Evolutionary conservation across 371 early-diverging fungal genomes (phyloP).

Genomic region (Syncephalastrum racemosum): DNA sequence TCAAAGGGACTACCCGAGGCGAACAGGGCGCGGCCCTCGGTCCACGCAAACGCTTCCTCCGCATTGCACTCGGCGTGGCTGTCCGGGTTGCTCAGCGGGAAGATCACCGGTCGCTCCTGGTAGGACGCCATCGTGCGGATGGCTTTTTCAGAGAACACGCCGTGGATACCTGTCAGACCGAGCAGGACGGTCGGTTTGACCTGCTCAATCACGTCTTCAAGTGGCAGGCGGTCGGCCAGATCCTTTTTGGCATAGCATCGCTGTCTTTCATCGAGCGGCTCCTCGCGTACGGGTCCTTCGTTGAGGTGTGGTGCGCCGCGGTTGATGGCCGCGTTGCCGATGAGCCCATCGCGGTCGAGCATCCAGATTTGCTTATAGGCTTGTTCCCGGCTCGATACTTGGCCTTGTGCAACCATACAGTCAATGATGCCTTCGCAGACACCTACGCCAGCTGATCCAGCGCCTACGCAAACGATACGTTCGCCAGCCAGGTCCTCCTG

Average conservation of each 20-base stretch:
- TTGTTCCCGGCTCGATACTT: constrained; percentile 54
- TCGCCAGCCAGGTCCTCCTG: constrained; percentile 44
- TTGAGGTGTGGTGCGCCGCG: constrained; percentile 19
- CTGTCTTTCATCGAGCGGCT: constrained; percentile 54
- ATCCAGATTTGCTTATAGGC: constrained; percentile 57
- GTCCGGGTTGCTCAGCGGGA: constrained; percentile 68
- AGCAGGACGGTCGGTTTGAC: constrained; percentile 66
- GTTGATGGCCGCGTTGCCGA: constrained; percentile 46
- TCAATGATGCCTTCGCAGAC: constrained; percentile 67
- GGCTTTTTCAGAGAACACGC: constrained; percentile 60
- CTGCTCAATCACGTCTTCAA: constrained; percentile 57
- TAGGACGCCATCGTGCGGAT: constrained; percentile 58
- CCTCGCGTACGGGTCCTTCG: constrained; percentile 6
- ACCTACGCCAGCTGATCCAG: constrained; percentile 70
- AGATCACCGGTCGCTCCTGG: constrained; percentile 59
- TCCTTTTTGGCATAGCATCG: constrained; percentile 53
- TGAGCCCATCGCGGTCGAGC: constrained; percentile 56
- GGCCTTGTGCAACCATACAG: constrained; percentile 62
- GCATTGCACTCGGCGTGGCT: constrained; percentile 66
- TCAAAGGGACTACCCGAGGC: constrained; percentile 63
- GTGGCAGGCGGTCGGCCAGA: constrained; percentile 45
- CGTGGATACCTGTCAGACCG: constrained; percentile 60
- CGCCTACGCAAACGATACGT: constrained; percentile 65
- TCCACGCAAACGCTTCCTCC: constrained; percentile 63
- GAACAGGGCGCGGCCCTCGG: constrained; percentile 63